Conservation (phyloP, 2,329 filamentous ascomycete species). For the Microascus cirrosus region DNA sequence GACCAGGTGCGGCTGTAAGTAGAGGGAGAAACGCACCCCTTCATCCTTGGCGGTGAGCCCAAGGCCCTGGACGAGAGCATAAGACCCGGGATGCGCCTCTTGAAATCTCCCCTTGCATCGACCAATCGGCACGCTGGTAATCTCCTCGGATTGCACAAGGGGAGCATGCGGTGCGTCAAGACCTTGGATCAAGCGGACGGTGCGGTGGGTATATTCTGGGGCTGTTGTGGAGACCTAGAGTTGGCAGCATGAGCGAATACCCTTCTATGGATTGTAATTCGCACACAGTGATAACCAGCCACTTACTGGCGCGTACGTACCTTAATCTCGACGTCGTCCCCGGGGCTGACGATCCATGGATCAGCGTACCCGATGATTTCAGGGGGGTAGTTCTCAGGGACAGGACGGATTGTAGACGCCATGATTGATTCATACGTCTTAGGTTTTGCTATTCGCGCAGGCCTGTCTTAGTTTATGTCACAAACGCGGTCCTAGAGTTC, state of each 20-base stretch:
- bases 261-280: not conserved
- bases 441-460: not conserved
- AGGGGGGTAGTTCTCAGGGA: slow-evolving; percentile 1
- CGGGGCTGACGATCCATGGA: slow-evolving; percentile 6
- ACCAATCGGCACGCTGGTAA: not conserved
- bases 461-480: not conserved
- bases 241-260: not conserved
- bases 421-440: not conserved
- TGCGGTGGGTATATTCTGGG: not conserved
- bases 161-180: not conserved
- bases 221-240: not conserved
- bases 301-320: not conserved
- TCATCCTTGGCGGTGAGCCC: slow-evolving; percentile 1
- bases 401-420: not conserved
- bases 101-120: not conserved
- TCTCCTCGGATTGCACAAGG: not conserved
- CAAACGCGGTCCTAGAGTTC: not conserved
- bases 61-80: slow-evolving; percentile 1
- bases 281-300: not conserved
- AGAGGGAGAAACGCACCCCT: slow-evolving; percentile 1
- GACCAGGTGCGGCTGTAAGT: slow-evolving; percentile 4
- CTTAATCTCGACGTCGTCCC: slow-evolving; percentile 7
- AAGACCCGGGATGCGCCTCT: not conserved
- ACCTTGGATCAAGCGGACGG: not conserved
- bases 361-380: slow-evolving; percentile 7